A percentile compares a stretch with the other conserved stretches of the same genome.
Evolutionary conservation across 225 moss, liverwort and hornwort species (phyloP).

Genomic region (Ulota crispa): DNA sequence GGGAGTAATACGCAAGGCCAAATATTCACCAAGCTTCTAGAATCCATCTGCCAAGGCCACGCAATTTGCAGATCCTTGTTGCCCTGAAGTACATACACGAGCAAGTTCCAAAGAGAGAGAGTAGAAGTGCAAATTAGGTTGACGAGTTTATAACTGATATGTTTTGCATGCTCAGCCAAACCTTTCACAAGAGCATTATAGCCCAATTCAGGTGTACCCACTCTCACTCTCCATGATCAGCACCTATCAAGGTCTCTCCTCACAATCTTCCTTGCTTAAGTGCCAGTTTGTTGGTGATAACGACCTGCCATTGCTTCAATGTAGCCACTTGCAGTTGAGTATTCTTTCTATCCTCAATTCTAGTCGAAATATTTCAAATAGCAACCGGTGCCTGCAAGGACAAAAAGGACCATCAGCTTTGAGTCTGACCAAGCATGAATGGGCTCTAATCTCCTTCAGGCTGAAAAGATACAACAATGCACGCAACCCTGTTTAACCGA

Average conservation of each 20-base stretch:
- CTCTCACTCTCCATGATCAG: constrained; percentile 1
- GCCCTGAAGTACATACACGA: neutral
- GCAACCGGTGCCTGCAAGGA: constrained; percentile 22
- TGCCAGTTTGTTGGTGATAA: constrained; percentile 6
- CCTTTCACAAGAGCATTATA: constrained; percentile 3
- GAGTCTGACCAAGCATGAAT: neutral
- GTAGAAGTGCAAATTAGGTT: constrained; percentile 1
- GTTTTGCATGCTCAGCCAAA: constrained; percentile 24
- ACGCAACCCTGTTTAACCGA: neutral
- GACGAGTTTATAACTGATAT: constrained; percentile 3
- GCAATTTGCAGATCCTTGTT: neutral
- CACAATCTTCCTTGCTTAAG: neutral
- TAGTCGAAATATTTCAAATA: constrained; percentile 20
- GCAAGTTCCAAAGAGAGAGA: neutral
- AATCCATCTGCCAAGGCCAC: constrained; percentile 4
- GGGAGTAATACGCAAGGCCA: neutral
- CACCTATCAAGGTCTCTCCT: constrained; percentile 10
- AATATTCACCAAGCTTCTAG: neutral
- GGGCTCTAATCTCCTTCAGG: neutral
- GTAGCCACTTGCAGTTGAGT: constrained; percentile 5
- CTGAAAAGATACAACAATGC: neutral
- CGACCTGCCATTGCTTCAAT: constrained; percentile 17
- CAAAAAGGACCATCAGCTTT: neutral
- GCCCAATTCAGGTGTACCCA: constrained; percentile 17
- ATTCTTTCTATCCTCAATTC: neutral